Base-by-base conservation (phyloP, 495 filamentous ascomycete species). In the Elasticomyces elasticus region DNA sequence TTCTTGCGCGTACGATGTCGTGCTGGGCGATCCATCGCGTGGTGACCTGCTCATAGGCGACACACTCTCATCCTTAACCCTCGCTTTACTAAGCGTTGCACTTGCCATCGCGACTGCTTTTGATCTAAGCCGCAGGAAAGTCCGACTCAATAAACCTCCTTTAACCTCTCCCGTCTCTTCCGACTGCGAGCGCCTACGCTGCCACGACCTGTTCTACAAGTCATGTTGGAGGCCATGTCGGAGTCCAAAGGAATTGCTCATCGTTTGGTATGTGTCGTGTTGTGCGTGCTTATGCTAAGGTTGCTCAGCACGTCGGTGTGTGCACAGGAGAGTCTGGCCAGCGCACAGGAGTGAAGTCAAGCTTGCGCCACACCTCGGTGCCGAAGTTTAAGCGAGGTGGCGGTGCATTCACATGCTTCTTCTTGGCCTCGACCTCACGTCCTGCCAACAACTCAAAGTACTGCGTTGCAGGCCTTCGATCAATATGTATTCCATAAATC, bases 41-140 rank as follows among this genome's bases (percentile, higher is more conserved):
- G 42, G 52, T 24, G 42, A 47, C 7, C 28, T 24, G 27, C 38
- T 44, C 40, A 13, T 30, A 11, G 52, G 52, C 42, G 52, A 55
- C n/a, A 37, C 48, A 19, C 24, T 45, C 6, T 45, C 6, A 10
- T 45, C 20, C 15, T 19, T 23, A 10, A 23, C 6, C 6, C 20
- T 19, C 13, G 42, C 24, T 45, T 45, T 24, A 23, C 42, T 2
- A 45, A 23, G 4, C n/a, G 42, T 26, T 1, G 42, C 42, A 23
- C 17, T 45, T 2, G 42, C 42, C 42, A 45, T 45, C 19, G 42
- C 35, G 35, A 17, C 35, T 40, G 35, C 35, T 40, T 13, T 5
- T 12, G 2, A 45, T 26, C 25, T 45, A 12, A 45, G 11, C 10
- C 19, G 42, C 3, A 45, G 42, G 42, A 45, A 45, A 23, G 42